Conservation (phyloP, 768 basidiomycete genomes). For the Trichaptum fuscoviolaceum region DNA sequence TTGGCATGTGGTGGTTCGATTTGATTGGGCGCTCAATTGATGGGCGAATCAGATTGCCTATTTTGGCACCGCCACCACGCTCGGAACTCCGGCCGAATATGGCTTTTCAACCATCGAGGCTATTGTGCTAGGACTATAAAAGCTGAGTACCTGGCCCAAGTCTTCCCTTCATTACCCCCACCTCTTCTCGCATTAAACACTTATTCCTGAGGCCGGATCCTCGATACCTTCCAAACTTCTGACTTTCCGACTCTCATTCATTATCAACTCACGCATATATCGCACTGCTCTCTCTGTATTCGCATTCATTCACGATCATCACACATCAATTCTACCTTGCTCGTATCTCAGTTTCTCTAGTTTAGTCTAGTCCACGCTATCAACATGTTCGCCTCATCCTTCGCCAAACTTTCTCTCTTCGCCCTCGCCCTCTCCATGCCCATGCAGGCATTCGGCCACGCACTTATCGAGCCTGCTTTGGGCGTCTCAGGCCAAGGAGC, state of each 20-base stretch:
- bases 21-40: neutral
- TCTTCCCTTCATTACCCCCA: neutral
- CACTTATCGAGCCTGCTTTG: constrained; percentile 38
- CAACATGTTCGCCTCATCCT: constrained; percentile 25
- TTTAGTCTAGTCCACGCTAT: neutral
- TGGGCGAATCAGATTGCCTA: neutral
- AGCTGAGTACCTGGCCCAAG: neutral
- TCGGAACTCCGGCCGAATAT: neutral
- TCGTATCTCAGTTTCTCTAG: neutral
- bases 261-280: neutral
- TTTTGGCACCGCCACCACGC: neutral
- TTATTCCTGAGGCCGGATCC: neutral
- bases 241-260: neutral
- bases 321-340: neutral
- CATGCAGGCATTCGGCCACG: constrained; percentile 34
- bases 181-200: neutral
- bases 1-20: neutral
- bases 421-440: constrained; percentile 28
- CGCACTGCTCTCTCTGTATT: neutral
- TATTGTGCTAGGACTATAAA: neutral
- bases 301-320: neutral
- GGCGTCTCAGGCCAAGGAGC: constrained; percentile 22
- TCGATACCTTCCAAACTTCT: neutral
- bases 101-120: neutral
- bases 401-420: constrained; percentile 21